Evolutionary conservation across 75 land plant species (phyloP), one percentile per base, ranked within the genome.

Genomic region (Cryptomeria japonica): DNA sequence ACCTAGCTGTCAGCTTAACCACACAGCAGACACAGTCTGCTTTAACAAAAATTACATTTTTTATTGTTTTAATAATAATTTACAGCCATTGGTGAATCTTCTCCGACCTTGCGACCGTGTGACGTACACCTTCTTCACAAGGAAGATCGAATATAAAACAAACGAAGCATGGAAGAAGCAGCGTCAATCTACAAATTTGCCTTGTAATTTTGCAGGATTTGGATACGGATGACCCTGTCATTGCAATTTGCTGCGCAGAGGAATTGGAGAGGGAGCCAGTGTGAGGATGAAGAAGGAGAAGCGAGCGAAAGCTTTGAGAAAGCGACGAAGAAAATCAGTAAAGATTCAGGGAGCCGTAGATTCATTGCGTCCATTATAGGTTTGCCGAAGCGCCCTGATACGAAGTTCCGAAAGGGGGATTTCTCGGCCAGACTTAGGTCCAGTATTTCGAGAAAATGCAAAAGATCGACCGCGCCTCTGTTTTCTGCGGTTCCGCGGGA

Each of bases 321-420:
- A 39, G 39, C 42, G 39, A 18, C 82, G 82, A 25, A 19, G 44
- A 79, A 79, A 41, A 41, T 19, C 3, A 79, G 28, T 79, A 41
- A 22, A 22, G 46, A 22, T 39, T 79, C 32, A 10, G 16, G 15
- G 5, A 82, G 34, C 47, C 16, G 34, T 34, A 46, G 84, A n/a
- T 82, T 82, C 34, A 46, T 9, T 49, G 47, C 32, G 6, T 82
- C 47, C 36, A 82, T 44, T 44, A 82, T 82, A 44, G 84, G 84
- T 12, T 46, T 82, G 84, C 84, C 84, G 31, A 82, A 82, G 49
- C 32, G 46, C 5, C 84, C 84, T 13, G 84, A 82, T 82, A 82
- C 84, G 16, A 82, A 46, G 46, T 82, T 82, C 84, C 2, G 32
- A 3, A 82, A 46, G 46, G n/a, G 6, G 0, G 84, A 82, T 46